Evolutionary conservation across 2,329 filamentous ascomycete genomes (phyloP).

Genomic region (Zarea fungicola): DNA sequence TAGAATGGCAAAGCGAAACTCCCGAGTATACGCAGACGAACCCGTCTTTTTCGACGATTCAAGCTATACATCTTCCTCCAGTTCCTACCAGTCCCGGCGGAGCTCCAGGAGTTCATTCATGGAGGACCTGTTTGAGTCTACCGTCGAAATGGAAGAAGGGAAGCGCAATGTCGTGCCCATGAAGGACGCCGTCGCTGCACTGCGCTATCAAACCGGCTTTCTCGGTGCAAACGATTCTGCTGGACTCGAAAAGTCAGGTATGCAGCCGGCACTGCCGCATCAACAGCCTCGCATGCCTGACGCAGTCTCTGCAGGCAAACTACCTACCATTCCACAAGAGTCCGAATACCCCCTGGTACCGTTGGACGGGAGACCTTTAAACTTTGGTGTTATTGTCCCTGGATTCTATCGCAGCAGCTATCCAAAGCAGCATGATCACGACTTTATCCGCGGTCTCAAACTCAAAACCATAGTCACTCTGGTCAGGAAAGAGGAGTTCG

Average conservation of each 20-base stretch:
- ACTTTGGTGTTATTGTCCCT: constrained; percentile 71
- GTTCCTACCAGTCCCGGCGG: constrained; percentile 24
- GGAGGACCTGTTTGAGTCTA: constrained; percentile 22
- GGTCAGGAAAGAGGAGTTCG: constrained; percentile 55
- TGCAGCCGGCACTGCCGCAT: background rate
- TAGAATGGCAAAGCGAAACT: constrained; percentile 23
- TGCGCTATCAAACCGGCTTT: constrained; percentile 1
- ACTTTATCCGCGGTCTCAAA: constrained; percentile 60
- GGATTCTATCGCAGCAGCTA: constrained; percentile 81
- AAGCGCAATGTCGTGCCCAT: background rate
- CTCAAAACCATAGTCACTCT: constrained; percentile 75
- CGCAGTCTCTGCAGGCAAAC: background rate
- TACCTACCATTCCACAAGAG: constrained; percentile 1
- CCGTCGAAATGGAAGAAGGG: constrained; percentile 22
- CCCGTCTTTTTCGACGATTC: constrained; percentile 13
- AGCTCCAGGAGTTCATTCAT: constrained; percentile 25
- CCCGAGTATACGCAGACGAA: constrained; percentile 20
- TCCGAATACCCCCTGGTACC: constrained; percentile 19
- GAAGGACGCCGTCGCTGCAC: background rate
- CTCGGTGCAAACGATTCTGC: background rate
- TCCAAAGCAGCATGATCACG: constrained; percentile 64
- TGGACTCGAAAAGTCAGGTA: constrained; percentile 9
- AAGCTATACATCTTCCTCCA: constrained; percentile 8
- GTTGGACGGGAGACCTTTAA: constrained; percentile 46
- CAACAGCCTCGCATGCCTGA: background rate